Conservation (phyloP, 768 basidiomycete genomes). For the Xerocomus spinulosus region DNA sequence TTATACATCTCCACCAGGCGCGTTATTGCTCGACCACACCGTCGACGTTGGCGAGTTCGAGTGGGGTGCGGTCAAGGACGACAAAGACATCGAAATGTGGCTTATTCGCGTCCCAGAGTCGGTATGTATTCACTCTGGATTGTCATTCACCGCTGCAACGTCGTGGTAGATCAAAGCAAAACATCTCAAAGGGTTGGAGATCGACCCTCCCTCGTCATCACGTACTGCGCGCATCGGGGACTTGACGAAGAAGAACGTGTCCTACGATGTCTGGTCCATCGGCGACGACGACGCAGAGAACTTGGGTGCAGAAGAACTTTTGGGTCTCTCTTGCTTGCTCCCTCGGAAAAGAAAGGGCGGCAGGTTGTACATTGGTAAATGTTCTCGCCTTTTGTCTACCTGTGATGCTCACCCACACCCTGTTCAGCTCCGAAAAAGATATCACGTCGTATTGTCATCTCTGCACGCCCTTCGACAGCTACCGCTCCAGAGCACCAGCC, state of each 20-base stretch:
- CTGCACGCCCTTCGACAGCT: conserved; percentile 42
- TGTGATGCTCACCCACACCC: conserved; percentile 42
- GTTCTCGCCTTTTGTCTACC: neutral
- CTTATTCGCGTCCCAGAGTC: conserved; percentile 64
- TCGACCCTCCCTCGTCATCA: conserved; percentile 43
- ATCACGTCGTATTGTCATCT: conserved; percentile 53
- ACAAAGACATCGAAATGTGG: conserved; percentile 63
- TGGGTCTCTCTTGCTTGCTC: conserved; percentile 54
- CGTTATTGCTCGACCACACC: conserved; percentile 43
- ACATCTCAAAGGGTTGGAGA: conserved; percentile 48
- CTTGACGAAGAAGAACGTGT: conserved; percentile 48
- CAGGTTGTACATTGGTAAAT: conserved; percentile 51
- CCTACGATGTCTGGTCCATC: conserved; percentile 65
- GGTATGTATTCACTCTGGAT: conserved; percentile 38
- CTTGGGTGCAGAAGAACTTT: conserved; percentile 61
- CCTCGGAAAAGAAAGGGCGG: conserved; percentile 61
- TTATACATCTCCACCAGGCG: conserved; percentile 54
- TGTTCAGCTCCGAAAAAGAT: conserved; percentile 54
- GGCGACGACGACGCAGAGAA: conserved; percentile 35
- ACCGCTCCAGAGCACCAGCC: conserved; percentile 14
- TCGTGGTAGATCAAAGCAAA: conserved; percentile 56
- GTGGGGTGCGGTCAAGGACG: conserved; percentile 58
- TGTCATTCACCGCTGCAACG: neutral
- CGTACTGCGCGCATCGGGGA: conserved; percentile 42
- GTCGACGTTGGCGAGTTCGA: conserved; percentile 52